A percentile compares a stretch with the other conserved stretches of the same genome.
Conservation (phyloP, 2,329 filamentous ascomycete genomes). For the Plectosphaerella cucumerina region DNA sequence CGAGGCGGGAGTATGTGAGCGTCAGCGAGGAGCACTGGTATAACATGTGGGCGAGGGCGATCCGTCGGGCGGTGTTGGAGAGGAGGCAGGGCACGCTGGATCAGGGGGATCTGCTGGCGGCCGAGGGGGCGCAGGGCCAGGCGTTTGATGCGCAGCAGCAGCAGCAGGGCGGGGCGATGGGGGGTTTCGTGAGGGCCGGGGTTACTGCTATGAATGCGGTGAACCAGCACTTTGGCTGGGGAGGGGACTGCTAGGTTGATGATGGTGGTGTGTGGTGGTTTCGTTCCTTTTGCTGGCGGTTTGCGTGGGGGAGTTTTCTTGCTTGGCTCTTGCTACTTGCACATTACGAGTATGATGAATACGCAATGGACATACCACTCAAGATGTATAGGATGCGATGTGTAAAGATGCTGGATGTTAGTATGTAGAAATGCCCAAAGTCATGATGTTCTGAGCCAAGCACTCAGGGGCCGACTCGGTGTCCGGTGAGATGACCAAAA, state of each 20-base stretch:
- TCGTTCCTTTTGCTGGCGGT: not conserved
- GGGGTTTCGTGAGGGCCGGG: conserved; percentile 42
- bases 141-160: conserved; percentile 15
- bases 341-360: not conserved
- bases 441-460: no score
- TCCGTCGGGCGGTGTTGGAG: conserved; percentile 55
- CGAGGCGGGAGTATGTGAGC: conserved; percentile 44
- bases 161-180: conserved; percentile 24
- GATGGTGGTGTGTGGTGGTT: not conserved
- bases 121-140: conserved; percentile 31
- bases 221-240: conserved; percentile 52
- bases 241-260: conserved; percentile 21
- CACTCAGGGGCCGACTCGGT: no score
- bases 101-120: conserved; percentile 48
- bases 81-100: conserved; percentile 52
- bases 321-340: not conserved
- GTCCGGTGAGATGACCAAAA: not conserved
- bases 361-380: not conserved
- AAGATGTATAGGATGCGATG: no score
- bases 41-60: conserved; percentile 56
- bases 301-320: not conserved
- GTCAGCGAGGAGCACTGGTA: conserved; percentile 58
- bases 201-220: conserved; percentile 47
- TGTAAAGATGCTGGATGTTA: no score
- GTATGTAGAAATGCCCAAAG: no score